Base-by-base conservation (phyloP, 2,329 filamentous ascomycete genomes). In the Pseudonectria buxi region DNA sequence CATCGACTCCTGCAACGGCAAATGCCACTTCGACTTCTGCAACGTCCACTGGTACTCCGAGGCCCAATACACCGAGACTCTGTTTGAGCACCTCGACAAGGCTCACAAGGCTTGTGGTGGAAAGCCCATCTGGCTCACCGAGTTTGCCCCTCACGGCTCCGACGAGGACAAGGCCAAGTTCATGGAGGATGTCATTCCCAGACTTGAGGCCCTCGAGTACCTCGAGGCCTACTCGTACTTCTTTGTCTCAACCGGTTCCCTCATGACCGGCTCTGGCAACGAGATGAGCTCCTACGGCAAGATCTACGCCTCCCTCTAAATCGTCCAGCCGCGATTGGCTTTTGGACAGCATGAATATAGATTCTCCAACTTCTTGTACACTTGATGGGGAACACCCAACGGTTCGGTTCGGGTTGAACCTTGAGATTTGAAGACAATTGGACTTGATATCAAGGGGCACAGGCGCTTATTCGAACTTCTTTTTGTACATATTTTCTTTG, bases 1-100 rank as follows among this genome's bases (percentile, higher is more conserved):
- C 58, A 56, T 81, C 40, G 40, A 44, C 6, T 65, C 67, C 4
- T 83, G 78, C 59, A 51, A 59, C 10, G 41, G 61, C 16, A 54
- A 52, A 30, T 82, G 78, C 65, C 50, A 60, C 26, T 68, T 72
- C 40, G 74, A 81, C 59, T 80, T 78, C 57, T 71, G 77, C 59
- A 66, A 69, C 54, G 64, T 76, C 30, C 79, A 83, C 62, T 82
- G 77, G 76, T 83, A 83, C 61, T 71, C 70, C 32, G 57, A 58
- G 27, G 61, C 69, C 12, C 53, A 64, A 34, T 67, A 67, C 37
- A 54, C 61, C 16, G 57, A 68, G 28, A 64, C 61, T 41, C 77
- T 83, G 59, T 72, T 78, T 46, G 40, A 54, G 26, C 75, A 81
- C 57, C 53, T 81, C 36, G 45, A 63, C 41, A 41, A 64, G 22